Percentiles rank a stretch among this genome's conserved stretches.
phyloP scores from a whole-genome alignment of 2,329 filamentous ascomycete genomes.

The Fusarium sarcochroum region DNA sequence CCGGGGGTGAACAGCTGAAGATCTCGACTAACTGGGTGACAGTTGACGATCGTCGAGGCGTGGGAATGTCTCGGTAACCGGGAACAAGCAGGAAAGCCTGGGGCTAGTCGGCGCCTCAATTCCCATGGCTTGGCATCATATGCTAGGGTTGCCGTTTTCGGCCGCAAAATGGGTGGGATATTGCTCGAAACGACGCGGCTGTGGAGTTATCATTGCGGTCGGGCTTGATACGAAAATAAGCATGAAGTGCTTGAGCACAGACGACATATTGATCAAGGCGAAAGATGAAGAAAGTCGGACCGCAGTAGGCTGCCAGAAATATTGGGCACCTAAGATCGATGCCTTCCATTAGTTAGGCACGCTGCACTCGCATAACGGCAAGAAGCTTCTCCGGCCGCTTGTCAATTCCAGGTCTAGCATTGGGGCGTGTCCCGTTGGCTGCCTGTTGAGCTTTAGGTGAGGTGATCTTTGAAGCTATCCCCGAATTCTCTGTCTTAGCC shows the following conservation, averaged over 20 bases:
- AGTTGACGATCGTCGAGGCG: slow-evolving; percentile 8
- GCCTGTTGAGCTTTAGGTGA: background rate
- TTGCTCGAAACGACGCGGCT: background rate
- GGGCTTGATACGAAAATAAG: background rate
- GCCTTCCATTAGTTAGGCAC: no score
- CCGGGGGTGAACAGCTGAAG: slow-evolving; percentile 1
- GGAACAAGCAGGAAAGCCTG: background rate
- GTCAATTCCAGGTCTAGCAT: background rate
- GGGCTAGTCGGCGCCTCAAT: slow-evolving; percentile 21
- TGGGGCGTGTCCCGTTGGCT: no score
- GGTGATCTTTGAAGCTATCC: slow-evolving; percentile 7
- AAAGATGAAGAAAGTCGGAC: background rate
- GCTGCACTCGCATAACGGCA: background rate
- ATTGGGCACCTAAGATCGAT: no score
- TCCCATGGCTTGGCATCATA: slow-evolving; percentile 3
- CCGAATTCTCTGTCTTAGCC: background rate
- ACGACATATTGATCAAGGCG: no score
- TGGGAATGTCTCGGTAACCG: slow-evolving; percentile 17
- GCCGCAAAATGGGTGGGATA: slow-evolving; percentile 22
- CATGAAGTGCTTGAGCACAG: background rate
- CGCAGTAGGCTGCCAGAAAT: no score
- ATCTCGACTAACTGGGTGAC: background rate
- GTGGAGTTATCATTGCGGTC: slow-evolving; percentile 22
- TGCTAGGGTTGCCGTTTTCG: slow-evolving; percentile 12
- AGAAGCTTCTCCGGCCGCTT: background rate